Evolutionary conservation across 1,139 yeast species (phyloP), one percentile per base, ranked within the genome.

Genomic region (Lodderomyces jiufengensis): DNA sequence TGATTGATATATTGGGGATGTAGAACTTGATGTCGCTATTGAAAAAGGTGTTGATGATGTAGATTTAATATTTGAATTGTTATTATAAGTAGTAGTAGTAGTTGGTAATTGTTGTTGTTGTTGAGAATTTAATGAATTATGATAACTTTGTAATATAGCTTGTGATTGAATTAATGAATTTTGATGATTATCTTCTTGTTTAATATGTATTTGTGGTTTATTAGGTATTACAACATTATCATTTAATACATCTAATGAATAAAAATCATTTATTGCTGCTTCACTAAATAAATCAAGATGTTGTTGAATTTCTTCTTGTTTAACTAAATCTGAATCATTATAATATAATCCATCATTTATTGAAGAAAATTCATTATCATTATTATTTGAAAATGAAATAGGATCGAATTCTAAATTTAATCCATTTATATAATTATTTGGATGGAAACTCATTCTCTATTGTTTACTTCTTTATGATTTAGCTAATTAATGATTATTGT

Each of bases 221-320:
- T 39, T 38, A 9, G 55, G 52, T 13, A 47, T 48, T 24, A 44
- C 44, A n/a, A 46, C 29, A 37, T 52, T 58, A 38, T 56, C 56
- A 39, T 61, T 54, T 39, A 66, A 63, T 7, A 57, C 67, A 46
- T 72, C 77, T 49, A 73, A 67, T 45, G 71, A 72, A 42, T 67
- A 70, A 46, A 73, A 73, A 29, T 70, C 74, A 34, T 44, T 37
- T 18, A 18, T 18, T n/a, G 44, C 41, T 3, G 68, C 49, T 40
- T 69, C 69, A 24, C 71, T 57, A 47, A 71, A 73, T 33, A 70
- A 53, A 31, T 65, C 68, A 49, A 72, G 63, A 44, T 71, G 76
- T 30, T 50, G 55, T 30, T 66, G 67, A 50, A 72, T 63, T 45
- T 70, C 76, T 28, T 50, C 54, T 32, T 51, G 52, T 34, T 52